Evolutionary conservation across 805 yeast genomes (phyloP), one percentile per base, ranked within the genome.

Genomic region (Allodekkera sacchari): DNA sequence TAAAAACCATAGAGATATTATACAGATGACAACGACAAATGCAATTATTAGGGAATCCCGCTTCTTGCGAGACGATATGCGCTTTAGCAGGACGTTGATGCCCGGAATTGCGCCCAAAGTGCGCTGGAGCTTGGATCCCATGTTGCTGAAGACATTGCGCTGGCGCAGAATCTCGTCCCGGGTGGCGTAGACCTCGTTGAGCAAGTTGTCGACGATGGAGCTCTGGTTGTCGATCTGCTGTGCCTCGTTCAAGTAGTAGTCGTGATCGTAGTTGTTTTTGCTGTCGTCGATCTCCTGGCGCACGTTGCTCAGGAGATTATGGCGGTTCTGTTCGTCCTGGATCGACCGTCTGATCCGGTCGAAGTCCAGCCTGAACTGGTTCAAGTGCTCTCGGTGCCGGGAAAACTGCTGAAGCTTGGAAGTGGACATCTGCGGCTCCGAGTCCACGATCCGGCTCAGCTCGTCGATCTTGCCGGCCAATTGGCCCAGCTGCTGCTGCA

Each of bases 1-100:
- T 25, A 45, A 29, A 28, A 57, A 51, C 56, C 57, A 76, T 32
- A 88, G 54, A 9, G 83, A 53, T 27, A 89, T 47, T 18, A 88
- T 74, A 60, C 97, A 83, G 19, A 71, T 36, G 3, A 84, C 67
- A 19, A 88, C 77, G 31, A 92, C 68, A 4, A 67, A 44, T 2
- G 95, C 89, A 49, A 89, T 57, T n/a, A 89, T 80, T 18, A 89
- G 52, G 15, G 94, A 78, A 54, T 92, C 95, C 35, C 96, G 74
- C 61, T 78, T 83, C 55, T 88, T 79, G 48, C 97, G 69, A 3
- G 95, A 79, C 53, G 87, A 87, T 43, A 89, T 88, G 55, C 79
- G 81, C 7, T 78, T 62, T 19, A 89, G 73, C 34, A 89, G 53
- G 6, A 73, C 71, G 50, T 79, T 82, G 28, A 89, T 61, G 1